phyloP scores from a whole-genome alignment of 495 filamentous ascomycete species.

The Trichoderma parareesei region DNA sequence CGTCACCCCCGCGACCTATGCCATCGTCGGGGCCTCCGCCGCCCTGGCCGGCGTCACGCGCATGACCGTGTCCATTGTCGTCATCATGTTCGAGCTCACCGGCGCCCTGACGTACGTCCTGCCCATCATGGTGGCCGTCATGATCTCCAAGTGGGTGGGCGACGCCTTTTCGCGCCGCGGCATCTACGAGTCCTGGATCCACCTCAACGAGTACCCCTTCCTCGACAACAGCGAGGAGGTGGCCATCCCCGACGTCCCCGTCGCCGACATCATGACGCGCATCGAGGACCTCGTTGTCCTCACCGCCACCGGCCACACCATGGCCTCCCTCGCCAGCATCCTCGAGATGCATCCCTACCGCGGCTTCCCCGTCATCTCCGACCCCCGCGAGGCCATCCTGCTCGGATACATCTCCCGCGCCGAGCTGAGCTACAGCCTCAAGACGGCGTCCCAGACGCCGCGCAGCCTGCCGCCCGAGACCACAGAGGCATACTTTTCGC shows the following conservation, averaged over 20 bases:
- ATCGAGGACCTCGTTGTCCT: slow-evolving; percentile 85
- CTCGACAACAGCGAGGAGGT: slow-evolving; percentile 88
- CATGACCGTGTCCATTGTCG: slow-evolving; percentile 95
- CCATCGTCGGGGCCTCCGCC: slow-evolving; percentile 94
- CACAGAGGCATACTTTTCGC: slow-evolving; percentile 71
- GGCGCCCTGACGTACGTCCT: slow-evolving; percentile 94
- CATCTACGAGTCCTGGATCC: slow-evolving; percentile 98
- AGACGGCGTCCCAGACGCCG: slow-evolving; percentile 43
- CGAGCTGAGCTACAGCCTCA: slow-evolving; percentile 76
- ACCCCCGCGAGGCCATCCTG: slow-evolving; percentile 63
- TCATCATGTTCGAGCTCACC: slow-evolving; percentile 98
- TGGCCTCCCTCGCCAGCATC: slow-evolving; percentile 60
- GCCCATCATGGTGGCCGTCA: slow-evolving; percentile 99
- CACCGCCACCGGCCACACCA: slow-evolving; percentile 79
- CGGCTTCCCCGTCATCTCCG: slow-evolving; percentile 84
- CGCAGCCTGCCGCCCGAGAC: slow-evolving; percentile 53
- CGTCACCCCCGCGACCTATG: slow-evolving; percentile 90
- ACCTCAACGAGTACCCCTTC: slow-evolving; percentile 92
- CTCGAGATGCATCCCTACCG: slow-evolving; percentile 69
- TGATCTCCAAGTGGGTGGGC: slow-evolving; percentile 97
- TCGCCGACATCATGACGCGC: slow-evolving; percentile 80
- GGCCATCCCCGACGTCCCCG: slow-evolving; percentile 72
- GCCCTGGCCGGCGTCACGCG: slow-evolving; percentile 92
- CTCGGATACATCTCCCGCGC: slow-evolving; percentile 92
- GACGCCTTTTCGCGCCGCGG: slow-evolving; percentile 90